These are phyloP conservation scores for Pseudogymnoascus sp. DNA, from an alignment of 2,329 filamentous ascomycete genomes.

Conservation along the genomic window DNA sequence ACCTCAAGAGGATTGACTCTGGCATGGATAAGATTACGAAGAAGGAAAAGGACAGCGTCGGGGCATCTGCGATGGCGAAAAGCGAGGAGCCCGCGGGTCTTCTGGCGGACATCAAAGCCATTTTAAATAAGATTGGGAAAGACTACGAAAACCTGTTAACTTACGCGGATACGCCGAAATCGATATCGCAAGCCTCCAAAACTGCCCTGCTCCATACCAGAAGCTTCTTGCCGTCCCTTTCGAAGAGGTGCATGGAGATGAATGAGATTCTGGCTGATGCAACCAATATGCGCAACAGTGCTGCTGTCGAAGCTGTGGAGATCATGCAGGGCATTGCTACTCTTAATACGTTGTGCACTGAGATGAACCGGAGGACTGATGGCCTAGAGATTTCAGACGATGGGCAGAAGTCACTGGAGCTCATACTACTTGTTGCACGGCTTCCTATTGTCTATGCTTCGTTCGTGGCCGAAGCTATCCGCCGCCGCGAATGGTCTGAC, in stretches of 20 bases:
- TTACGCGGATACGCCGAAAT: constrained; percentile 60
- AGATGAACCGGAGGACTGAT: constrained; percentile 64
- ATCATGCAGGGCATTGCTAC: constrained; percentile 78
- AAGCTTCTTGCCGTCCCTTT: constrained; percentile 50
- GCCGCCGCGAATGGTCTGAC: constrained; percentile 82
- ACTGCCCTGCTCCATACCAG: constrained; percentile 57
- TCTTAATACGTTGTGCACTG: constrained; percentile 67
- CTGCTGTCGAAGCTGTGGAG: constrained; percentile 56
- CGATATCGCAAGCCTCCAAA: constrained; percentile 54
- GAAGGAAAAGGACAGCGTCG: constrained; percentile 52
- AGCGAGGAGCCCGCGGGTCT: constrained; percentile 59
- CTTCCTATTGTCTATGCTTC: constrained; percentile 87
- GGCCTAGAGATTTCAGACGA: constrained; percentile 65
- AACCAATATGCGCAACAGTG: constrained; percentile 58
- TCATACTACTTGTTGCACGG: constrained; percentile 70
- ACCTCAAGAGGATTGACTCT: constrained; percentile 50
- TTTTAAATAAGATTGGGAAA: constrained; percentile 77
- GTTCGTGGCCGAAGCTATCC: constrained; percentile 75
- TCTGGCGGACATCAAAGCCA: constrained; percentile 74
- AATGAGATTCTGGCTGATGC: constrained; percentile 50
- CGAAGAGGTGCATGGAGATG: constrained; percentile 51
- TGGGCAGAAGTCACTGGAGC: constrained; percentile 71
- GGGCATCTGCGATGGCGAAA: constrained; percentile 47
- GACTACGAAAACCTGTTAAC: constrained; percentile 73
- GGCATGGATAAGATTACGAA: constrained; percentile 54